Percentiles rank a stretch among this genome's conserved stretches.
Conservation (phyloP, 192 early-diverging fungal genomes). For the Pilobolus umbonatus region DNA sequence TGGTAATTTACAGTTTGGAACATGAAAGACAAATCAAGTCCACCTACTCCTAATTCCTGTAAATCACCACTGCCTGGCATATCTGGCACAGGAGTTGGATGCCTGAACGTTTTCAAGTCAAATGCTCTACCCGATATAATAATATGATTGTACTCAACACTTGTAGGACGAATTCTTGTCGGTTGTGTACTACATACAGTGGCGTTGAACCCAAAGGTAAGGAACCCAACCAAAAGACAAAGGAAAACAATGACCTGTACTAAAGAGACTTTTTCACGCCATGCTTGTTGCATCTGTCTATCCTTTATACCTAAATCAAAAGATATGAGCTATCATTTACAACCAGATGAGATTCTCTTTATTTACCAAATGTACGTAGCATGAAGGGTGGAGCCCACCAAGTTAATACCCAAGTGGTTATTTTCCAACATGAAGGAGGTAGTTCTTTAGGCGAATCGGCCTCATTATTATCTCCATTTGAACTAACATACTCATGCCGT, state of each 20-base stretch:
- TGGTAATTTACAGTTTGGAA: slow-evolving; percentile 71
- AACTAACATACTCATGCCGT: too few relatives aligned
- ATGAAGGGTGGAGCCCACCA: slow-evolving; percentile 25
- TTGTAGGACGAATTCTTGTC: slow-evolving; percentile 40
- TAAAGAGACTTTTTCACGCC: slow-evolving; percentile 88
- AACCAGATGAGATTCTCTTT: background rate
- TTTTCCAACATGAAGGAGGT: slow-evolving; percentile 10
- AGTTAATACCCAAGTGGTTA: slow-evolving; percentile 21
- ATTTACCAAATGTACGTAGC: slow-evolving; percentile 18
- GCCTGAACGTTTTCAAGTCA: slow-evolving; percentile 54
- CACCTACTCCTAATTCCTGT: slow-evolving; percentile 54
- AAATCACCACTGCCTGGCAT: slow-evolving; percentile 48
- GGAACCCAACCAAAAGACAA: slow-evolving; percentile 70
- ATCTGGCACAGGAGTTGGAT: slow-evolving; percentile 30
- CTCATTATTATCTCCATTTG: too few relatives aligned
- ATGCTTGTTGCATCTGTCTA: slow-evolving; percentile 65
- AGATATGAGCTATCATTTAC: background rate
- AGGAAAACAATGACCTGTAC: slow-evolving; percentile 75
- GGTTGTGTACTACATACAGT: slow-evolving; percentile 52
- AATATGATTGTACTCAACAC: slow-evolving; percentile 48
- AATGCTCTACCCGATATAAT: slow-evolving; percentile 63
- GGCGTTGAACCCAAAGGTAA: slow-evolving; percentile 80
- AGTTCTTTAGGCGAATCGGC: too few relatives aligned
- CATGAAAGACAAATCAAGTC: slow-evolving; percentile 69
- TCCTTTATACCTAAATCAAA: slow-evolving; percentile 25